Conservation (phyloP, 768 basidiomycete genomes). For the Mycena crocata region DNA sequence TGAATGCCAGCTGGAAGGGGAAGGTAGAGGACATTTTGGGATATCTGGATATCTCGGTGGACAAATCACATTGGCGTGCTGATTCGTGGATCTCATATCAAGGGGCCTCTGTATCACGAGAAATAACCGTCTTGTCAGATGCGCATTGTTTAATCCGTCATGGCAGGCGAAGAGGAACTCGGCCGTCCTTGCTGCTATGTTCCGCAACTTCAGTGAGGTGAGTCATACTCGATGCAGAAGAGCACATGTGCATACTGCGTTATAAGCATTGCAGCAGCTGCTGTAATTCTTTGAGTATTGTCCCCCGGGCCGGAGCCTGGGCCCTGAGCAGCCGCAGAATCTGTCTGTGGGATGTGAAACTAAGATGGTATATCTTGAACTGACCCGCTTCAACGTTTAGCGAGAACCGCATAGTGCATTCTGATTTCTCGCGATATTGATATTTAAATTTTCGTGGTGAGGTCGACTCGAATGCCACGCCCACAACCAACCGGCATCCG, state of each 20-base stretch:
- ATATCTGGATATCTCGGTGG: too few species aligned
- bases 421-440: too few species aligned
- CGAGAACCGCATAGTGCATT: constrained; percentile 43
- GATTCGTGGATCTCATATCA: constrained; percentile 19
- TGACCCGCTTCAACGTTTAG: constrained; percentile 52
- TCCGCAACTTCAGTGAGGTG: constrained; percentile 22
- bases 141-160: constrained; percentile 27
- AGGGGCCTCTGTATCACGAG: too few species aligned
- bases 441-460: too few species aligned
- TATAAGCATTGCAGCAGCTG: constrained; percentile 30
- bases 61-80: constrained; percentile 19
- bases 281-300: constrained; percentile 42
- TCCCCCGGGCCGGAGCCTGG: constrained; percentile 44
- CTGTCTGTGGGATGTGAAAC: neutral
- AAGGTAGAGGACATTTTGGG: too few species aligned
- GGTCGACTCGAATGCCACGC: too few species aligned
- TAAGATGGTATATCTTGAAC: neutral
- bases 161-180: constrained; percentile 29
- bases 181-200: constrained; percentile 28
- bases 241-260: constrained; percentile 10
- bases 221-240: neutral
- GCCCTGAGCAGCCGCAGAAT: constrained; percentile 47
- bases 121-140: constrained; percentile 15
- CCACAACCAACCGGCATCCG: too few species aligned
- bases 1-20: too few species aligned